These are phyloP conservation scores for Paradendryphiella salina DNA, from an alignment of 2,329 filamentous ascomycete species.

Conservation along the genomic window DNA sequence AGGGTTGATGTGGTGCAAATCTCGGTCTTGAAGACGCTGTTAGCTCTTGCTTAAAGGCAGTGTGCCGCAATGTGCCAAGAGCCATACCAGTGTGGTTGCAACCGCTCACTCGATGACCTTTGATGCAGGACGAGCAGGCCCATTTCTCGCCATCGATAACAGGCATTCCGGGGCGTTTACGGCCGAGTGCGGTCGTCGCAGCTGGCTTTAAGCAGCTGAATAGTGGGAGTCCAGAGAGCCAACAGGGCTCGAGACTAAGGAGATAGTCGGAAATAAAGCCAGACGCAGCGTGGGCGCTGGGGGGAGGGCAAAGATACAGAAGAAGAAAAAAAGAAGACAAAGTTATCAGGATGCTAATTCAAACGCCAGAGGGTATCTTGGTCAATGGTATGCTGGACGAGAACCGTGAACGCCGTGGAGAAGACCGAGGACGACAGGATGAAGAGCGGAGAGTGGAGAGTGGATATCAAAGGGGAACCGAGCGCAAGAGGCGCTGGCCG, in stretches of 20 bases:
- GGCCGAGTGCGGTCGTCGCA: constrained; percentile 44
- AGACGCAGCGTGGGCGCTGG: constrained; percentile 18
- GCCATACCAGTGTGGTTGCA: constrained; percentile 87
- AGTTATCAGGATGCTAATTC: constrained; percentile 18
- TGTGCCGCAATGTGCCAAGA: constrained; percentile 19
- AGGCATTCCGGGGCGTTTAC: constrained; percentile 42
- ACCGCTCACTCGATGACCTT: constrained; percentile 97
- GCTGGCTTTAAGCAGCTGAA: constrained; percentile 31
- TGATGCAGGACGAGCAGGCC: constrained; percentile 96
- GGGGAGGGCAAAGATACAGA: constrained; percentile 26
- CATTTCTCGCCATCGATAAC: constrained; percentile 85
- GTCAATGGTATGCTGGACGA: constrained; percentile 37
- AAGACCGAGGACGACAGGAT: constrained; percentile 38
- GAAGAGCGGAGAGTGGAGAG: constrained; percentile 22
- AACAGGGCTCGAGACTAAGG: constrained; percentile 13
- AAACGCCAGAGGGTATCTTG: constrained; percentile 44
- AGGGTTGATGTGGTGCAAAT: constrained; percentile 92
- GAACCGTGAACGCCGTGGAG: constrained; percentile 46
- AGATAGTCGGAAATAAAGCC: constrained; percentile 23
- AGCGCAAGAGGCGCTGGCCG: constrained; percentile 50
- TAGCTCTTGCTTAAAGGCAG: constrained; percentile 18
- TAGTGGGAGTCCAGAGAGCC: constrained; percentile 15
- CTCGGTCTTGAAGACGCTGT: constrained; percentile 67
- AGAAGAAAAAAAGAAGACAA: constrained; percentile 16
- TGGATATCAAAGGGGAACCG: constrained; percentile 38